Percentiles rank a stretch among this genome's conserved stretches.
These are phyloP conservation scores for Lentinula guzmanii DNA, from an alignment of 768 basidiomycete species.

Conservation along the genomic window DNA sequence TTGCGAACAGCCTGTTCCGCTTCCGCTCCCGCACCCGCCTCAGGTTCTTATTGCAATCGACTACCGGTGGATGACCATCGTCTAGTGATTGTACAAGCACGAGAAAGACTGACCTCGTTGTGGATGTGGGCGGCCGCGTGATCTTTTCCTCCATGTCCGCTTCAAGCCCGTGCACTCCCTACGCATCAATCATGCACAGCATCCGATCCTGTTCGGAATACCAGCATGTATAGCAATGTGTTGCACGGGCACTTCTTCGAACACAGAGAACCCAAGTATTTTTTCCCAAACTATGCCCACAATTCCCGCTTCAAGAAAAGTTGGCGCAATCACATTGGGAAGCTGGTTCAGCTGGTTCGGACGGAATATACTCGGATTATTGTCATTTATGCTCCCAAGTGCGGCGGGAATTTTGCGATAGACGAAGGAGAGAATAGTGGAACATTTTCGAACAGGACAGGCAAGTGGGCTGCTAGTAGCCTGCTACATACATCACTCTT, in stretches of 20 bases:
- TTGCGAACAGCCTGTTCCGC: neutral
- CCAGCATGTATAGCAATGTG: neutral
- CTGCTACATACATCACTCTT: neutral
- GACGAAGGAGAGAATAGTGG: neutral
- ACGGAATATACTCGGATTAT: neutral
- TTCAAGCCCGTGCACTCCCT: neutral
- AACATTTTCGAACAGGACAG: neutral
- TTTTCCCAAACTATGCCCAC: neutral
- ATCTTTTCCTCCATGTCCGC: neutral
- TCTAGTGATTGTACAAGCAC: neutral
- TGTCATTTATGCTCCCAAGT: neutral
- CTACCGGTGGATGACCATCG: neutral
- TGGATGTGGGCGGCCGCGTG: neutral
- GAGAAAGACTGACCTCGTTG: neutral
- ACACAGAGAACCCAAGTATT: neutral
- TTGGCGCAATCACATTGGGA: neutral
- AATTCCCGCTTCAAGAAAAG: neutral
- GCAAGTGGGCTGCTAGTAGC: neutral
- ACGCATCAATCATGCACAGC: neutral
- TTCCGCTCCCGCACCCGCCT: neutral
- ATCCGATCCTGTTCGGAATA: neutral
- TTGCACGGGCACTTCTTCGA: neutral
- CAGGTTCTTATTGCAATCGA: neutral
- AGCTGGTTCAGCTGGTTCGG: neutral
- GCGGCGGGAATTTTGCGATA: neutral